A percentile compares a stretch with the other conserved stretches of the same genome.
These are phyloP conservation scores for Solanum chiquidenum DNA, from an alignment of 257 asterid genomes.

Conservation along the genomic window DNA sequence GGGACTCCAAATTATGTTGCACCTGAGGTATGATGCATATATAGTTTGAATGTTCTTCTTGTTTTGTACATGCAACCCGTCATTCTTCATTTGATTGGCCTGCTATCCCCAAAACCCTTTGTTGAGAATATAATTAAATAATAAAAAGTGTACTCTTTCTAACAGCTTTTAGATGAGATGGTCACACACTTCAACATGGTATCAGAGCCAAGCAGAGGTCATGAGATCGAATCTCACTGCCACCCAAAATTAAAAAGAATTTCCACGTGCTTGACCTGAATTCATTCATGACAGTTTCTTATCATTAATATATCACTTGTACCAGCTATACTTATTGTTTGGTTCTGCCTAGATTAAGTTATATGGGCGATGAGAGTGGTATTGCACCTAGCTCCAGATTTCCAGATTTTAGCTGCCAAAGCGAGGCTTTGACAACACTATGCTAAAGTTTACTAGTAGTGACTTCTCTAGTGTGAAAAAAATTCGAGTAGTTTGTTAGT, in stretches of 20 bases:
- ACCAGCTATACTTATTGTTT: neutral
- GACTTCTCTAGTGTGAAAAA: neutral
- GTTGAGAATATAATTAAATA: neutral
- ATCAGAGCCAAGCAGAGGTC: neutral
- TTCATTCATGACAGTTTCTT: neutral
- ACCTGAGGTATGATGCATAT: conserved; percentile 59
- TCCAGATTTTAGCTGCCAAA: neutral
- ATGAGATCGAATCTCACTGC: neutral
- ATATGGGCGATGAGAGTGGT: neutral
- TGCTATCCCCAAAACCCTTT: neutral
- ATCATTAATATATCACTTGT: neutral
- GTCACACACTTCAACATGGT: neutral
- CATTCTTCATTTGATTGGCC: neutral
- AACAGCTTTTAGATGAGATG: neutral
- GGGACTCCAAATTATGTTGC: conserved; percentile 98
- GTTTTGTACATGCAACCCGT: neutral
- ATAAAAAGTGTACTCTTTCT: neutral
- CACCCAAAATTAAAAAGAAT: neutral
- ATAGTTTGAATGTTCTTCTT: neutral
- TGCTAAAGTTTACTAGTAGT: neutral
- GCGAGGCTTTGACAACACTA: neutral
- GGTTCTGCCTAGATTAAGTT: neutral
- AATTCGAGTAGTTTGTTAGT: neutral
- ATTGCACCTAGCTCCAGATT: neutral
- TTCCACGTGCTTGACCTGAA: neutral